Percentiles rank a stretch among this genome's conserved stretches.
Conservation (phyloP, 129 eudicot species). For the Centella asiatica region DNA sequence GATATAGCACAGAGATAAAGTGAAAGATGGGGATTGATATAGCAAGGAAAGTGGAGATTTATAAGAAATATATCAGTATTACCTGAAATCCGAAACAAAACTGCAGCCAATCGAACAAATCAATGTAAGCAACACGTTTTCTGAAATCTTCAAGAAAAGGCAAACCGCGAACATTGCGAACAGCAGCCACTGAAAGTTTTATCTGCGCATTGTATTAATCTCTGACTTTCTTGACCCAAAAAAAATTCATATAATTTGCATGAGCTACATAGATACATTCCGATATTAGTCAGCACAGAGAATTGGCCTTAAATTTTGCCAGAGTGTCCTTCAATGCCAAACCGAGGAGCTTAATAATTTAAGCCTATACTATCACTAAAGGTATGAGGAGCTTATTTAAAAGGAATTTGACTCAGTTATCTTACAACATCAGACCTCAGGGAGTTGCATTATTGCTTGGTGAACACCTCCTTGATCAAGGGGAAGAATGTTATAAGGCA, state of each 20-base stretch:
- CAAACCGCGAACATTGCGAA: conserved; percentile 62
- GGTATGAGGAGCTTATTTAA: neutral
- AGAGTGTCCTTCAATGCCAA: neutral
- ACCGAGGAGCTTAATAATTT: neutral
- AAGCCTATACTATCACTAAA: neutral
- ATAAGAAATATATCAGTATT: neutral
- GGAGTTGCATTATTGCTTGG: conserved; percentile 95
- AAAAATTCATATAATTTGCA: neutral
- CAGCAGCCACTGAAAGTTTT: conserved; percentile 70
- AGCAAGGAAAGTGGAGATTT: conserved; percentile 4
- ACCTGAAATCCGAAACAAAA: conserved; percentile 86
- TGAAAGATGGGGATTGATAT: no score
- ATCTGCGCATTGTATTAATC: conserved; percentile 41
- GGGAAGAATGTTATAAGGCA: conserved; percentile 86
- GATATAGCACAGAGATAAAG: no score
- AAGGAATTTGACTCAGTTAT: conserved; percentile 2
- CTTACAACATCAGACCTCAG: conserved; percentile 61
- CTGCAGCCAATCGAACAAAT: conserved; percentile 92
- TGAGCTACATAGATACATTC: conserved; percentile 2
- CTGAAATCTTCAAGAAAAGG: conserved; percentile 67
- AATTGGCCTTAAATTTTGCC: neutral
- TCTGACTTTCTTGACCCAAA: no score
- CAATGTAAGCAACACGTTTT: conserved; percentile 29
- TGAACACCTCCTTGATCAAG: conserved; percentile 88
- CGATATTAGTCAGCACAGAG: neutral